phyloP scores from a whole-genome alignment of 1,284 basidiomycete species.

The Dichomitus squalens region DNA sequence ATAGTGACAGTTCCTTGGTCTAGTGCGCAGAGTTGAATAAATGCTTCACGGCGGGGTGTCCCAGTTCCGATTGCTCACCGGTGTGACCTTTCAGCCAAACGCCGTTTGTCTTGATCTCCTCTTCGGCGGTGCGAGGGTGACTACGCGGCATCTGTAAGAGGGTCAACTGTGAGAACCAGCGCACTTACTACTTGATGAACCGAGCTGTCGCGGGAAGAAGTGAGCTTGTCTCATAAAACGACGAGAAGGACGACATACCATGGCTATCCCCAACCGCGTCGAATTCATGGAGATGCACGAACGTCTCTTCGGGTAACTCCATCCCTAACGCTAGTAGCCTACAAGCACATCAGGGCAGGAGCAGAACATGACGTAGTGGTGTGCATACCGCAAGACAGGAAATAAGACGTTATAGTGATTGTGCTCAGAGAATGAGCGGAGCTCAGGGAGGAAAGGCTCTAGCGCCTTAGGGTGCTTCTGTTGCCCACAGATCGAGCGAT shows the following conservation, averaged over 20 bases:
- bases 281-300: slow-evolving; percentile 41
- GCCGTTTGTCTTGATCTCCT: slow-evolving; percentile 53
- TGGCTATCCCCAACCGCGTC: slow-evolving; percentile 26
- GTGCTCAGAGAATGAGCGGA: slow-evolving; percentile 35
- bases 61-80: slow-evolving; percentile 41
- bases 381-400: slow-evolving; percentile 26
- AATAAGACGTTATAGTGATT: slow-evolving; percentile 32
- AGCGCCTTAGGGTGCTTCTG: slow-evolving; percentile 35
- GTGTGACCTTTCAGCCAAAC: slow-evolving; percentile 67
- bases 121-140: slow-evolving; percentile 41
- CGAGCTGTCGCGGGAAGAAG: slow-evolving; percentile 22
- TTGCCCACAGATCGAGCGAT: slow-evolving; percentile 35
- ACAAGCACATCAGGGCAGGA: neutral
- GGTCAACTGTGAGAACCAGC: too few relatives aligned
- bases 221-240: too few relatives aligned
- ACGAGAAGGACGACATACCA: slow-evolving; percentile 32
- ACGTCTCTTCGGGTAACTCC: slow-evolving; percentile 36
- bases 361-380: slow-evolving; percentile 1
- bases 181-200: slow-evolving; percentile 41
- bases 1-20: slow-evolving; percentile 58
- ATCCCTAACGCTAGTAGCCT: slow-evolving; percentile 32
- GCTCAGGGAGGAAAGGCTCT: slow-evolving; percentile 42
- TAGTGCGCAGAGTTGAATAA: slow-evolving; percentile 24
- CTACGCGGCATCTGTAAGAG: too few relatives aligned
- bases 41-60: too few relatives aligned